Conservation (phyloP, 2,329 filamentous ascomycete species). For the Kalmusia sp. region DNA sequence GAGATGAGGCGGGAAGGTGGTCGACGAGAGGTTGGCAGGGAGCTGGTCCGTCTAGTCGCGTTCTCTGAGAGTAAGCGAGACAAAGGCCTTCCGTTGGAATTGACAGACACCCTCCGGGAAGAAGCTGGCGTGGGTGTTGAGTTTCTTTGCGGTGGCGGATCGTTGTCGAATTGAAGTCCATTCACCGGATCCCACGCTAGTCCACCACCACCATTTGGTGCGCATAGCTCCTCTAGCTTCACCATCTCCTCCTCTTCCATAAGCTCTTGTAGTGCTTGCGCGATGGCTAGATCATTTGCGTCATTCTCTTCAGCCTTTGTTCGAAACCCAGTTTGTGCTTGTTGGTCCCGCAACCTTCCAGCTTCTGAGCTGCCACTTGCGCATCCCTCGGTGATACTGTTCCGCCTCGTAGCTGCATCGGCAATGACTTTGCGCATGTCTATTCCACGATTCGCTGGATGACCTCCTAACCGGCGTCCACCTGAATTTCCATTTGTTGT, state of each 20-base stretch:
- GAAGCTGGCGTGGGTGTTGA: conserved; percentile 17
- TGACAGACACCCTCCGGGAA: conserved; percentile 20
- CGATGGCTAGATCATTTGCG: conserved; percentile 86
- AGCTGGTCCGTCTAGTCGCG: conserved; percentile 5
- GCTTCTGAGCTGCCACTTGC: conserved; percentile 73
- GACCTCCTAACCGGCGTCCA: conserved; percentile 76
- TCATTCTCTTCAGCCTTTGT: conserved; percentile 88
- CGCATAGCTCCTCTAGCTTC: conserved; percentile 58
- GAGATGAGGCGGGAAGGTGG: conserved; percentile 34
- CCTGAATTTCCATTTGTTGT: conserved; percentile 70
- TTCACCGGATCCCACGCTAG: conserved; percentile 46
- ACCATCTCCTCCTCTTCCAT: conserved; percentile 76
- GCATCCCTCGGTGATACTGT: conserved; percentile 75
- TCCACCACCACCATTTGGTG: conserved; percentile 40
- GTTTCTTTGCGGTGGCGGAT: conserved; percentile 40
- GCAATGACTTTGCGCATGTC: conserved; percentile 77
- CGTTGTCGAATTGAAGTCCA: conserved; percentile 51
- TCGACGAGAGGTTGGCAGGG: conserved; percentile 16
- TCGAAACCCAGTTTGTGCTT: conserved; percentile 73
- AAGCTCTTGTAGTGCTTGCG: conserved; percentile 84
- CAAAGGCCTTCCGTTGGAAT: conserved; percentile 35
- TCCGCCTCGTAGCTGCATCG: conserved; percentile 70
- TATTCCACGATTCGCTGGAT: conserved; percentile 61
- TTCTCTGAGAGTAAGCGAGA: conserved; percentile 38
- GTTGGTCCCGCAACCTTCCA: conserved; percentile 70